phyloP scores from a whole-genome alignment of 225 moss, liverwort and hornwort species.

The Antitrichia curtipendula region DNA sequence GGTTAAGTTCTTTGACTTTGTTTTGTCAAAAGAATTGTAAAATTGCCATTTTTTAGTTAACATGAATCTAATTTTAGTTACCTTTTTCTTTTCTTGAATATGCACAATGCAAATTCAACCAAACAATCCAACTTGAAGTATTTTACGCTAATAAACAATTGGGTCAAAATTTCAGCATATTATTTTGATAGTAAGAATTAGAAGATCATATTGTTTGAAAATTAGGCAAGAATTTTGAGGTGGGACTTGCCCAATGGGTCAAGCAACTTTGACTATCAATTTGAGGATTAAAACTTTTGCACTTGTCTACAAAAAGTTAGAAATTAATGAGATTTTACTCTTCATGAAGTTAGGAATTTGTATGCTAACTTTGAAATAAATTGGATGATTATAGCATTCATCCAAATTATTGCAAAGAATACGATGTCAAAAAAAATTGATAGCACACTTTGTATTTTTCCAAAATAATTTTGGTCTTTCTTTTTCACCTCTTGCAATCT shows the following conservation, averaged over 20 bases:
- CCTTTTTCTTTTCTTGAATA: too few species aligned
- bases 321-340: background rate
- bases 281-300: background rate
- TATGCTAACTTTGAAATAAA: background rate
- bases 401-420: background rate
- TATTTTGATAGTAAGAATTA: too few species aligned
- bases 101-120: too few species aligned
- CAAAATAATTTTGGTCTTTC: background rate
- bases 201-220: too few species aligned
- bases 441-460: rapidly evolving
- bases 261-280: background rate
- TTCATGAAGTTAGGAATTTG: background rate
- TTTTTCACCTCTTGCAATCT: background rate
- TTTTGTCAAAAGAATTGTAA: background rate
- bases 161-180: background rate
- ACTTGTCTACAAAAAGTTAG: background rate
- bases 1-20: background rate
- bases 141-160: background rate
- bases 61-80: background rate
- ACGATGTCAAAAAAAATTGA: background rate
- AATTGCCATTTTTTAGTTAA: background rate
- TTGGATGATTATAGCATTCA: too few species aligned
- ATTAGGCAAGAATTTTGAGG: too few species aligned
- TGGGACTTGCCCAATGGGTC: rapidly evolving
- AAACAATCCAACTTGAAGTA: background rate